These are phyloP conservation scores for Fraxinus angustifolia DNA, from an alignment of 305 asterid genomes.

Conservation along the genomic window DNA sequence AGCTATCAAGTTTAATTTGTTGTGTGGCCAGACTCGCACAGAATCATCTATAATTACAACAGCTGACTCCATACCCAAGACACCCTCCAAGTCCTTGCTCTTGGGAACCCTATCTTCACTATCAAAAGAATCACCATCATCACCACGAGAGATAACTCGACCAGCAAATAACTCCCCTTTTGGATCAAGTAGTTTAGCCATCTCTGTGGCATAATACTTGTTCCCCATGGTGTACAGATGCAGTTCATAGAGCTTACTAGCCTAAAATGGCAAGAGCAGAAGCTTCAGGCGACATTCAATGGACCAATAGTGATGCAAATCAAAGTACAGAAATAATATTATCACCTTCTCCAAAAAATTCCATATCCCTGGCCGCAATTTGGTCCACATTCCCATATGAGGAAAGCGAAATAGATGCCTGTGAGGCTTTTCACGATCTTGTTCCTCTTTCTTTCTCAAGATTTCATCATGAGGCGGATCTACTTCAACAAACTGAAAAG, in stretches of 20 bases:
- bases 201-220: slow-evolving; percentile 92
- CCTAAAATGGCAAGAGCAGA: slow-evolving; percentile 43
- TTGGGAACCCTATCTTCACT: slow-evolving; percentile 84
- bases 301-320: slow-evolving; percentile 11
- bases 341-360: slow-evolving; percentile 87
- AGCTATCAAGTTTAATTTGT: slow-evolving; percentile 73
- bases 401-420: slow-evolving; percentile 87
- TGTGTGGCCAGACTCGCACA: slow-evolving; percentile 91
- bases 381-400: slow-evolving; percentile 99
- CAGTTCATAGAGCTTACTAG: slow-evolving; percentile 80
- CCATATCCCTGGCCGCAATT: slow-evolving; percentile 98
- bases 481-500: slow-evolving; percentile 79
- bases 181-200: slow-evolving; percentile 98
- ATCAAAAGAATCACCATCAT: slow-evolving; percentile 73
- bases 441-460: slow-evolving; percentile 89
- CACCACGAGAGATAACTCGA: slow-evolving; percentile 88
- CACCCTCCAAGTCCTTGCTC: slow-evolving; percentile 91
- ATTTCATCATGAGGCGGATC: slow-evolving; percentile 77
- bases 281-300: slow-evolving; percentile 16
- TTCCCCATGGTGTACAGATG: slow-evolving; percentile 98
- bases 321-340: not conserved
- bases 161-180: slow-evolving; percentile 91
- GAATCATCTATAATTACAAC: slow-evolving; percentile 92
- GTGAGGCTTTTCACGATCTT: slow-evolving; percentile 74
- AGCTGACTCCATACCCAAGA: slow-evolving; percentile 89